Base-by-base conservation (phyloP, 75 land plant genomes). In the Sequoia sempervirens region DNA sequence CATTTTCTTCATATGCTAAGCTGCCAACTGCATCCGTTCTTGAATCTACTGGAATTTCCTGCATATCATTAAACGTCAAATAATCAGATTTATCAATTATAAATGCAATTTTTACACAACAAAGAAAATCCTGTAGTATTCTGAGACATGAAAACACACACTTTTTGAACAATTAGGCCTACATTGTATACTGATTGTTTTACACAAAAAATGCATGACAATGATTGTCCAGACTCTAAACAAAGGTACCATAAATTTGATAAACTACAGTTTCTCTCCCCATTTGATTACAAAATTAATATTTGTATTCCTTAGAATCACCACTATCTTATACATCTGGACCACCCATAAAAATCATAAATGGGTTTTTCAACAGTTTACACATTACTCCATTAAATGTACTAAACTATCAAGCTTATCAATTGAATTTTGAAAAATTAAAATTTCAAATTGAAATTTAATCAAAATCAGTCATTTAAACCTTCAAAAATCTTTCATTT, bases 1-100 rank as follows among this genome's bases (percentile, higher is more conserved):
- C 87, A 76, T 82, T 85, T 37, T 87, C 89, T 37, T 87, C 89
- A 38, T 87, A 87, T 32, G 85, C 89, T 87, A 87, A 81, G 89
- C 87, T 85, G 72, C 84, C 86, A 30, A 87, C 89, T 23, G 87
- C 87, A 34, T 87, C 89, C 14, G 84, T 84, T 41, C 89, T 80
- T 28, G 82, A 84, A 75, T 85, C 75, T 72, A 68, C 54, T 38
- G 87, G 87, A 14, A 87, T 73, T 2, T 87, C 84, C 89, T 87
- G 80, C 40, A 58, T 2, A 68, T 32, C 73, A 70, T 30, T 68
- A 1, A 68, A 10, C 11, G 2, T 32, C 36, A 70, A 28, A 2
- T 32, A 12, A 70, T 70, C 36, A 12, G 3, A 28, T 30, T 1
- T 30, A 37, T 13, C 36, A 32, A 32, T 70, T 12, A 11, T 3